Percentiles rank a stretch among this genome's conserved stretches.
Evolutionary conservation across 2,329 filamentous ascomycete genomes (phyloP).

Genomic region (Colletotrichum godetiae): DNA sequence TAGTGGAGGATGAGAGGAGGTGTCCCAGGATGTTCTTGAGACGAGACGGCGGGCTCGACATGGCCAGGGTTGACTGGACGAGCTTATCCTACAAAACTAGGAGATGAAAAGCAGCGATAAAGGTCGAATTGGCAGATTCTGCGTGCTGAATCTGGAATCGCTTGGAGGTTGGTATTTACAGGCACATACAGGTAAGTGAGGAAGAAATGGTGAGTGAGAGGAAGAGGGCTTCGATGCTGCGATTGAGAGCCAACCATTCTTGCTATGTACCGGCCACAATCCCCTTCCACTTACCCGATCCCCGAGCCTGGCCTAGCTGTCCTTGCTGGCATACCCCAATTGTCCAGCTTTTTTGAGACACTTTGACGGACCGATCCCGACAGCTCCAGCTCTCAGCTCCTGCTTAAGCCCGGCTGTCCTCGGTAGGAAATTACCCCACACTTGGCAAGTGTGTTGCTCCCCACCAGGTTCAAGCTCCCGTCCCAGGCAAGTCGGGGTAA

Average conservation of each 20-base stretch:
- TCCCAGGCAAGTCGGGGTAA: slow-evolving; percentile 17
- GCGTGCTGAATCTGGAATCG: slow-evolving; percentile 5
- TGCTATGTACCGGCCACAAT: background rate
- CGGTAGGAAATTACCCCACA: slow-evolving; percentile 30
- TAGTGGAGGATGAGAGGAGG: slow-evolving; percentile 49
- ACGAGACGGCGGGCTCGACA: slow-evolving; percentile 74
- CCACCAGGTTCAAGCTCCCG: background rate
- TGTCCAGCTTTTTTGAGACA: slow-evolving; percentile 21
- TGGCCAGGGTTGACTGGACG: slow-evolving; percentile 42
- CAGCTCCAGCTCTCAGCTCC: background rate
- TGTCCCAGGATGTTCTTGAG: slow-evolving; percentile 68
- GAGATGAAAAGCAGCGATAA: background rate
- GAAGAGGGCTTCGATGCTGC: background rate
- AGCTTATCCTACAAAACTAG: background rate
- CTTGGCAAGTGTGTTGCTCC: slow-evolving; percentile 20
- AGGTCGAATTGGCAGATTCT: background rate
- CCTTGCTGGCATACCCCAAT: slow-evolving; percentile 4
- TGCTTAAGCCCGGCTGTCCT: slow-evolving; percentile 7
- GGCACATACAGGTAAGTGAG: background rate
- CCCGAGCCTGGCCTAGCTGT: slow-evolving; percentile 2
- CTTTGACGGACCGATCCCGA: background rate
- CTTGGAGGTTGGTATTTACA: background rate
- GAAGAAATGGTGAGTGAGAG: slow-evolving; percentile 9
- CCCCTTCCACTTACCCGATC: slow-evolving; percentile 3
- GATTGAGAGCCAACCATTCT: background rate